Conservation (phyloP, 495 filamentous ascomycete species). For the Pyronema domesticum region DNA sequence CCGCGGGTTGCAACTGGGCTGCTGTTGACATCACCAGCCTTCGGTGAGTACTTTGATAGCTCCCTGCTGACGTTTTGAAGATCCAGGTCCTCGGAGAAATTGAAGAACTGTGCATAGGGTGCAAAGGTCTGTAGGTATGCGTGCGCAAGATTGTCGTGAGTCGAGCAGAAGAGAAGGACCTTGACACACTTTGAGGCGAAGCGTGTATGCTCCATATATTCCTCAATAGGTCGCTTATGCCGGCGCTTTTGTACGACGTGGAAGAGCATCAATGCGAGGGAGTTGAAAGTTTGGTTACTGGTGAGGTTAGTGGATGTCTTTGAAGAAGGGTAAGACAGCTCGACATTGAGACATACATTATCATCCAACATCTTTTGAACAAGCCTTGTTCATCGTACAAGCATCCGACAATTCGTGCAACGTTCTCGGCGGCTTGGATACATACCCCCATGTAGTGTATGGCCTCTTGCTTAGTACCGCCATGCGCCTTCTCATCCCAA, state of each 20-base stretch:
- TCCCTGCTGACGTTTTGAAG: background rate
- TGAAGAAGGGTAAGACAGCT: background rate
- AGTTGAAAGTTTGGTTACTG: constrained; percentile 1
- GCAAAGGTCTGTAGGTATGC: background rate
- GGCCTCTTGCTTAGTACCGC: background rate
- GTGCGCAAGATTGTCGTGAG: background rate
- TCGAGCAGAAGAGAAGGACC: background rate
- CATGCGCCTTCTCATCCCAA: background rate
- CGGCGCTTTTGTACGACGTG: background rate
- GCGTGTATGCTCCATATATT: background rate
- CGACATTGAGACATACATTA: background rate
- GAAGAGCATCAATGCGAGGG: background rate
- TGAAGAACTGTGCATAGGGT: background rate
- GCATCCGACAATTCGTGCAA: background rate
- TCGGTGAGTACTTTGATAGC: background rate
- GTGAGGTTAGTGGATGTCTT: background rate
- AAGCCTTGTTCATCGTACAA: background rate
- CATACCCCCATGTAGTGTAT: background rate
- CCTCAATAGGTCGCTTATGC: background rate
- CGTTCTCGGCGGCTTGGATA: background rate
- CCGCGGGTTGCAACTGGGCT: background rate
- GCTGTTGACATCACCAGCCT: background rate
- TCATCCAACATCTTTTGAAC: background rate
- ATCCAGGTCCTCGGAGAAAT: background rate
- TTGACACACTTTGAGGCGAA: background rate